Evolutionary conservation across 495 filamentous ascomycete genomes (phyloP).

Genomic region (Aspergillus campestris): DNA sequence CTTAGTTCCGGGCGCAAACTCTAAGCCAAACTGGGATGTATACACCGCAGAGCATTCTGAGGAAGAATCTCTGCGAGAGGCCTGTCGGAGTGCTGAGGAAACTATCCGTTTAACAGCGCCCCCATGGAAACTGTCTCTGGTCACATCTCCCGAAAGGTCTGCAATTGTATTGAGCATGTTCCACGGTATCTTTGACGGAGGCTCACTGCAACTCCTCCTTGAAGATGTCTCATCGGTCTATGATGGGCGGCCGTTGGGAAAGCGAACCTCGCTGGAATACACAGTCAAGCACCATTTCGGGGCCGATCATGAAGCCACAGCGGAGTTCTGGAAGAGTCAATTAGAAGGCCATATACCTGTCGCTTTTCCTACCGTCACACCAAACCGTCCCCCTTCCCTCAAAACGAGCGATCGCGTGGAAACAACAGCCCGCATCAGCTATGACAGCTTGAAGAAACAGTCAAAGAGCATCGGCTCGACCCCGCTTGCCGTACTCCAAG

Average conservation of each 20-base stretch:
- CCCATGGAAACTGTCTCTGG: constrained; percentile 26
- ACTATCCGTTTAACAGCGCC: constrained; percentile 16
- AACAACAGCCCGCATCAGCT: constrained; percentile 7
- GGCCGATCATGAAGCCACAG: constrained; percentile 34
- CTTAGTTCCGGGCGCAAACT: background rate
- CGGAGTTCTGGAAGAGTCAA: constrained; percentile 53
- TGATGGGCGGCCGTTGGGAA: constrained; percentile 18
- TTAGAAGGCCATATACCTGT: constrained; percentile 25
- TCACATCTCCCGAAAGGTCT: constrained; percentile 13
- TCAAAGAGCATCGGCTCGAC: constrained; percentile 45
- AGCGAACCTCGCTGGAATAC: constrained; percentile 17
- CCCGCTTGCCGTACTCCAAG: constrained; percentile 61
- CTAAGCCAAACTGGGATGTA: constrained; percentile 35
- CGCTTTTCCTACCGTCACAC: constrained; percentile 16
- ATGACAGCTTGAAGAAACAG: constrained; percentile 10
- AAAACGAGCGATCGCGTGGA: constrained; percentile 13
- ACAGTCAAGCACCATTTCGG: constrained; percentile 26
- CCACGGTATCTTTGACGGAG: constrained; percentile 76
- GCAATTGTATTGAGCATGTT: constrained; percentile 59
- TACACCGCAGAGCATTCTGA: constrained; percentile 17
- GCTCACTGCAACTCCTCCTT: constrained; percentile 59
- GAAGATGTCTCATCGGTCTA: constrained; percentile 43
- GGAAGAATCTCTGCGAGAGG: constrained; percentile 16
- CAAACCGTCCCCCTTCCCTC: constrained; percentile 5
- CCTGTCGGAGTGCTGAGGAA: constrained; percentile 9